Evolutionary conservation across 176 grass and related monocot species (phyloP).

Genomic region (Tillandsia leiboldiana): DNA sequence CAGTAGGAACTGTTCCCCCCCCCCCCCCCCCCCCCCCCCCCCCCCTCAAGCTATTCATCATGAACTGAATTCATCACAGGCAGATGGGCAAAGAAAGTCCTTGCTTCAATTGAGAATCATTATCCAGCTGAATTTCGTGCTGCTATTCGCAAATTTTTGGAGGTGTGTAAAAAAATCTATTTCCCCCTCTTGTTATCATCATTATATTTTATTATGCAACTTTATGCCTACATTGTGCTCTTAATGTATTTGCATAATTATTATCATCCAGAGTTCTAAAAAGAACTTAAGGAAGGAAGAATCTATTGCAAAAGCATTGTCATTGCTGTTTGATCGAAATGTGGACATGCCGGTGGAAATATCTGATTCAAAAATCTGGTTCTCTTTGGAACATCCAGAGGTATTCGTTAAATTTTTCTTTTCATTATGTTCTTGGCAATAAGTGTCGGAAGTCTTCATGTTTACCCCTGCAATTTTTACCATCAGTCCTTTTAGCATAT

Average conservation of each 20-base stretch:
- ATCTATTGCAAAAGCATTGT: conserved; percentile 31
- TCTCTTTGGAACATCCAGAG: conserved; percentile 90
- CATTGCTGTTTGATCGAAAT: conserved; percentile 40
- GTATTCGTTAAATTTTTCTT: conserved; percentile 25
- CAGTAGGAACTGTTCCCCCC: background rate
- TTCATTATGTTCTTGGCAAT: no score
- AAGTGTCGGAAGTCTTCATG: no score
- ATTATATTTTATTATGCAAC: background rate
- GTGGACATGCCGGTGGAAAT: conserved; percentile 40
- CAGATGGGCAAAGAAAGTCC: conserved; percentile 56
- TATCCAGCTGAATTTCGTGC: conserved; percentile 51
- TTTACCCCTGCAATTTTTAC: background rate
- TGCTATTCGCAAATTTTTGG: conserved; percentile 70
- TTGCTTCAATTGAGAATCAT: conserved; percentile 39
- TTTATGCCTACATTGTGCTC: background rate
- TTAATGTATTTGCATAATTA: conserved; percentile 7
- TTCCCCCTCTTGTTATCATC: conserved; percentile 6
- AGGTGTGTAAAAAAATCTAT: conserved; percentile 32
- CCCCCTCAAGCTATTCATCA: no score
- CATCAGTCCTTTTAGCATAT: background rate
- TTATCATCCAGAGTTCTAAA: conserved; percentile 41
- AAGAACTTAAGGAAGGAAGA: conserved; percentile 32
- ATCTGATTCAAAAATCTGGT: conserved; percentile 67
- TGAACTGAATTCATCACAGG: conserved; percentile 19
- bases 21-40: no score